Evolutionary conservation across 2,329 filamentous ascomycete genomes (phyloP).

Genomic region (Arthrinium phaeospermum): DNA sequence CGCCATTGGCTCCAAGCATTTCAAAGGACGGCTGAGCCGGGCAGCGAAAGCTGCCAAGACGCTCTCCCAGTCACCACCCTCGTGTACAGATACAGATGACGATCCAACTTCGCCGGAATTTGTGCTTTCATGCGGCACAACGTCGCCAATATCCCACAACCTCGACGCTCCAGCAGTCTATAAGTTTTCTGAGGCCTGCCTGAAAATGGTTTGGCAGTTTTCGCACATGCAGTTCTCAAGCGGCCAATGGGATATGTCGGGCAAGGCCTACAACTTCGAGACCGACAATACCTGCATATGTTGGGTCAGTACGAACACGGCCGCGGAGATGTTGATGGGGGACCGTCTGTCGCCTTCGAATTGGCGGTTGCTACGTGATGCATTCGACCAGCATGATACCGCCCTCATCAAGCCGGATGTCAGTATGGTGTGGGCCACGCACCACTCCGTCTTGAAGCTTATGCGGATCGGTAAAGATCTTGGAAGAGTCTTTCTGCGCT

Average conservation of each 20-base stretch:
- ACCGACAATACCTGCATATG: not conserved
- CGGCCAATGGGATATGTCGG: not conserved
- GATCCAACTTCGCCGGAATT: not conserved
- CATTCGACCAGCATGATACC: not conserved
- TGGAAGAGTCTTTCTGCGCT: not conserved
- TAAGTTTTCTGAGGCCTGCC: not conserved
- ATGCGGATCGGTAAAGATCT: not conserved
- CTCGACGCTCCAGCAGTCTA: not conserved
- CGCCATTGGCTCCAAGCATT: not conserved
- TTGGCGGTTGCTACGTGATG: not conserved
- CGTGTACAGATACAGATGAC: not conserved
- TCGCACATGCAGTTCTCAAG: not conserved
- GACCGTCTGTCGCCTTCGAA: not conserved
- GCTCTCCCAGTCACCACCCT: not conserved
- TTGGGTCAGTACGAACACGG: not conserved
- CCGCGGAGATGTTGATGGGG: not conserved
- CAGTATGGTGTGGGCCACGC: not conserved
- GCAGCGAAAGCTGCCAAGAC: not conserved
- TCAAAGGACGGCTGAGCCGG: not conserved
- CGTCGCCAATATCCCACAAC: not conserved
- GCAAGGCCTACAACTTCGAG: not conserved
- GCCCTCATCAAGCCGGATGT: not conserved
- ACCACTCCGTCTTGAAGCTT: slow-evolving; percentile 3
- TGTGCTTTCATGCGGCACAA: not conserved
- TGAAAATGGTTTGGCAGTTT: not conserved